Conservation (phyloP, 306 rosid genomes). For the Prunus dulcis region DNA sequence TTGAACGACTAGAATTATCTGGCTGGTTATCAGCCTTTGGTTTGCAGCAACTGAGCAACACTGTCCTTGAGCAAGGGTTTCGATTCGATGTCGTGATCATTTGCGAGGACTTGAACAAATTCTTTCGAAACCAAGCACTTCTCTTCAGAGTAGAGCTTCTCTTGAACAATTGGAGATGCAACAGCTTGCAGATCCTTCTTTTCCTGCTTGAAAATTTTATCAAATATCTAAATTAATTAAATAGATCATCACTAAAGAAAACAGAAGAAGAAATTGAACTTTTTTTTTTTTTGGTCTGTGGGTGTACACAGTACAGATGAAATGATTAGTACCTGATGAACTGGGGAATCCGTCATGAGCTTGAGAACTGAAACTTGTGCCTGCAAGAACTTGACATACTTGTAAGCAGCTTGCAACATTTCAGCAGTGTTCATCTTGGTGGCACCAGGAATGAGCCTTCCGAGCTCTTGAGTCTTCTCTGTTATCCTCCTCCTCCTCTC, state of each 20-base stretch:
- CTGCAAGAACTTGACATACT: constrained; percentile 71
- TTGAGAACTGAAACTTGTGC: constrained; percentile 63
- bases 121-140: constrained; percentile 58
- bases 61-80: constrained; percentile 37
- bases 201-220: constrained; percentile 6
- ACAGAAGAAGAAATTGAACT: background rate
- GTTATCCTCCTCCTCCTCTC: constrained; percentile 80
- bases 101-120: constrained; percentile 34
- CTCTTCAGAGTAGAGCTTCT: constrained; percentile 65
- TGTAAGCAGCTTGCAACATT: constrained; percentile 71
- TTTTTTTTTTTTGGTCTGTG: background rate
- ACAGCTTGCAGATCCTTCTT: constrained; percentile 28
- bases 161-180: constrained; percentile 52
- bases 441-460: constrained; percentile 73
- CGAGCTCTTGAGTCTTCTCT: constrained; percentile 76
- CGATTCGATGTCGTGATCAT: constrained; percentile 23
- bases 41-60: constrained; percentile 27
- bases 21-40: constrained; percentile 8
- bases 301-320: background rate
- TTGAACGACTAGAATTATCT: background rate
- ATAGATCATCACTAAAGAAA: background rate
- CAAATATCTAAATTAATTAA: background rate
- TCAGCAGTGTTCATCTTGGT: constrained; percentile 86
- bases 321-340: constrained; percentile 1
- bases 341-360: constrained; percentile 19